Conservation (phyloP, 2,329 filamentous ascomycete species). For the Blastomyces silverae region DNA sequence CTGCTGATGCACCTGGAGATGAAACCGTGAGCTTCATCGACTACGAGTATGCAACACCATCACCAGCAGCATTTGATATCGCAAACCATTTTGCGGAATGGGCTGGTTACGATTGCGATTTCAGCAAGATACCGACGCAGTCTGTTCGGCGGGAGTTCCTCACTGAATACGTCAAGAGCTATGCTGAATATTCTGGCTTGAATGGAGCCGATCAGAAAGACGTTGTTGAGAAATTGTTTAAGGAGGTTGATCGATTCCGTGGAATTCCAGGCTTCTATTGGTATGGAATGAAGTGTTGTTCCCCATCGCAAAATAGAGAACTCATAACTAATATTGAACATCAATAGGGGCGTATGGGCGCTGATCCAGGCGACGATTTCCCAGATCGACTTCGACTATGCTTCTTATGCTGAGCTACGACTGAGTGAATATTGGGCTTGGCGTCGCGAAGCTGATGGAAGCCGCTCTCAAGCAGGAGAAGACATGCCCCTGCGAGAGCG, state of each 20-base stretch:
- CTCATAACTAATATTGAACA: not conserved
- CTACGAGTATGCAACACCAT: slow-evolving; percentile 95
- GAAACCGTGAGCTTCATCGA: slow-evolving; percentile 79
- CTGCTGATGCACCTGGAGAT: slow-evolving; percentile 32
- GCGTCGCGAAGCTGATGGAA: slow-evolving; percentile 66
- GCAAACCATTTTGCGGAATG: slow-evolving; percentile 98
- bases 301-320: not conserved
- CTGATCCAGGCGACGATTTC: slow-evolving; percentile 91
- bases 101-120: slow-evolving; percentile 95
- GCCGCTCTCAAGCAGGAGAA: slow-evolving; percentile 47
- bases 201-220: slow-evolving; percentile 46
- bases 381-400: slow-evolving; percentile 95
- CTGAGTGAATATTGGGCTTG: slow-evolving; percentile 90
- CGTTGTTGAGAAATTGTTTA: slow-evolving; percentile 62
- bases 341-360: slow-evolving; percentile 80
- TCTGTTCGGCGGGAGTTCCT: slow-evolving; percentile 74
- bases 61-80: slow-evolving; percentile 90
- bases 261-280: slow-evolving; percentile 83
- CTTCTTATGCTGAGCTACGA: slow-evolving; percentile 76
- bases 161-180: slow-evolving; percentile 70
- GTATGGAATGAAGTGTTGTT: slow-evolving; percentile 26
- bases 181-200: slow-evolving; percentile 49
- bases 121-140: slow-evolving; percentile 69
- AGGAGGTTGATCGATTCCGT: slow-evolving; percentile 79
- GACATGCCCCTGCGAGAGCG: slow-evolving; percentile 68